Base-by-base conservation (phyloP, 306 rosid species). In the barrel medic (Medicago truncatula) region DNA sequence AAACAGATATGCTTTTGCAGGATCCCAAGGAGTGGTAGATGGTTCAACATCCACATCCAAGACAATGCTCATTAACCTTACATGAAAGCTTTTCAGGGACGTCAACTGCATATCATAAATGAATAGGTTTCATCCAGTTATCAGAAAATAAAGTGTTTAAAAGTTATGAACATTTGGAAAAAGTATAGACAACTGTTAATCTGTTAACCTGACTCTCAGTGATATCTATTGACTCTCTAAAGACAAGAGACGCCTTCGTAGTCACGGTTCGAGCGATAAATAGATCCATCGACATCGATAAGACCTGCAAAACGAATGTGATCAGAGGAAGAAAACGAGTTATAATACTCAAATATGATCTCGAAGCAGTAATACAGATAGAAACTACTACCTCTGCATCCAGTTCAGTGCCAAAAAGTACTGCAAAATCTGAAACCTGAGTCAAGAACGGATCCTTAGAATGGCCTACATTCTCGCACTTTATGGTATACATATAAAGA, bases 271-370 rank as follows among this genome's bases (percentile, higher is more conserved):
- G 96, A 71, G 97, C 97, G 81, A 92, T 89, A 95, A 92, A 95
- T 86, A 95, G 97, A 90, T 95, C 97, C 99, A 95, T 92, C 68
- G 97, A 85, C 99, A 95, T 95, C 99, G 99, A 95, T 95, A 95
- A 92, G 86, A 95, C 99, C 99, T 95, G 76, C 67, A 83, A 50
- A 75, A 67, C 17, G 39, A 71, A 82, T n/a, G 8, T 5, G 13
- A 67, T 85, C 67, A 82, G 70, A 47, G 53, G 34, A 62, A 70
- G 52, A 8, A 64, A 75, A 75, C 65, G 44, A 36, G 28, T 64
- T 23, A 23, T 23, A 57, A 78, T 41, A 67, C 71, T 59, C 44
- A 58, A 28, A 57, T 65, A 49, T 9, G 49, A 80, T 64, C 78
- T 23, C 72, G 77, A 78, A 43, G 71, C 54, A 58, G 75, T 58